phyloP scores from a whole-genome alignment of 2,329 filamentous ascomycete species.

The Claviceps sp. region DNA sequence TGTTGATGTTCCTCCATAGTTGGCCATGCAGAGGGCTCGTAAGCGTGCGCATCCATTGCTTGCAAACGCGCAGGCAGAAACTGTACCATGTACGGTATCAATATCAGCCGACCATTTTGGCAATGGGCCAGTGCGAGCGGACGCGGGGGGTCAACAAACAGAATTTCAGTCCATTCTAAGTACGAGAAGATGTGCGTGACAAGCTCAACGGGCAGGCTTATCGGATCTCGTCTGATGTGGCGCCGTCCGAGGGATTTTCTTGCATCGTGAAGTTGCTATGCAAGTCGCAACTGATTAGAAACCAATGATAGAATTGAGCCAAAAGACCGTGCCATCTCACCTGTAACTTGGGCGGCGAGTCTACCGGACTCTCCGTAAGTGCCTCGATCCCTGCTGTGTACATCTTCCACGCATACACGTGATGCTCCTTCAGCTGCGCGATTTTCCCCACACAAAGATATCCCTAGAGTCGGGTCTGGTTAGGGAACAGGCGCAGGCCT shows the following conservation, averaged over 20 bases:
- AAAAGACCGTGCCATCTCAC: conserved; percentile 9
- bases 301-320: neutral
- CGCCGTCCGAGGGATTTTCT: conserved; percentile 21
- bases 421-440: conserved; percentile 22
- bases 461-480: conserved; percentile 15
- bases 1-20: conserved; percentile 18
- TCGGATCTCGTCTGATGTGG: neutral
- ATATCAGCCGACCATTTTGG: neutral
- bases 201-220: conserved; percentile 23
- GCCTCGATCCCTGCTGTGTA: no score
- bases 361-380: no score
- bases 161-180: conserved; percentile 19
- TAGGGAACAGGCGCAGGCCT: neutral
- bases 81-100: conserved; percentile 6
- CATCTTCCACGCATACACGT: conserved; percentile 12
- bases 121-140: neutral
- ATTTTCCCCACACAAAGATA: conserved; percentile 30
- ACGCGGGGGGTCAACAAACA: conserved; percentile 9
- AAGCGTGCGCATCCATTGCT: conserved; percentile 18
- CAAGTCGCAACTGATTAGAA: neutral
- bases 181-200: conserved; percentile 22
- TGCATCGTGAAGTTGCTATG: conserved; percentile 17
- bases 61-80: conserved; percentile 15
- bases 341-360: conserved; percentile 14
- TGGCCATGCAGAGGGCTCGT: conserved; percentile 15